A percentile compares a stretch with the other conserved stretches of the same genome.
phyloP scores from a whole-genome alignment of 352 stramenopile species.

The Phytopythium mirpurense region DNA sequence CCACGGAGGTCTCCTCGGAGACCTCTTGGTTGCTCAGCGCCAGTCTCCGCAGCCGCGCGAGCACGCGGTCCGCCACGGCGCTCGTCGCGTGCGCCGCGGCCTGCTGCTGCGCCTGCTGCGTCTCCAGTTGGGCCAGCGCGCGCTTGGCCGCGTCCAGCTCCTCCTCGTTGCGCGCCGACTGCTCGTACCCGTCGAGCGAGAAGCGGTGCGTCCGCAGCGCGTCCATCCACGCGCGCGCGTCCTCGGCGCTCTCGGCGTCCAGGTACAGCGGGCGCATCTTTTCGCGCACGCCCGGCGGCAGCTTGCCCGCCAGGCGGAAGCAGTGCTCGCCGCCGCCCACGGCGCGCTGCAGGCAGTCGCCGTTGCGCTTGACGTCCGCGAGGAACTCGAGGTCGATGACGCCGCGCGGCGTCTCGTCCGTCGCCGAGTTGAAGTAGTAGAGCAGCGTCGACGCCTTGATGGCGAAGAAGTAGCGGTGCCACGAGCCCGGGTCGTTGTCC shows the following conservation, averaged over 20 bases:
- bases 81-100: constrained; percentile 6
- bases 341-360: constrained; percentile 68
- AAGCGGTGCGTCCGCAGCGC: constrained; percentile 68
- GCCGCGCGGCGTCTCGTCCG: constrained; percentile 57
- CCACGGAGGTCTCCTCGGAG: constrained; percentile 6
- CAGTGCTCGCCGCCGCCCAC: constrained; percentile 55
- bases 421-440: constrained; percentile 77
- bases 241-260: constrained; percentile 40
- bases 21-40: constrained; percentile 22
- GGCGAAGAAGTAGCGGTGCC: constrained; percentile 82
- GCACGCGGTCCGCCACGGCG: constrained; percentile 19
- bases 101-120: constrained; percentile 22
- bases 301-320: constrained; percentile 66
- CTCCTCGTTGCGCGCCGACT: constrained; percentile 27
- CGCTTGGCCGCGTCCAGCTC: constrained; percentile 34
- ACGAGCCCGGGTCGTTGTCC: constrained; percentile 70
- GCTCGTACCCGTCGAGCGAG: constrained; percentile 37
- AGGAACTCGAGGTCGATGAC: constrained; percentile 82
- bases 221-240: constrained; percentile 64
- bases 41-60: constrained; percentile 29
- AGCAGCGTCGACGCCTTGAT: constrained; percentile 69
- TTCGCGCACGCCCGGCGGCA: constrained; percentile 31
- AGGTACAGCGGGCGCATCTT: constrained; percentile 68
- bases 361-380: constrained; percentile 66
- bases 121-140: constrained; percentile 22